phyloP scores from a whole-genome alignment of 768 basidiomycete species.

The Calocybe cyanea region DNA sequence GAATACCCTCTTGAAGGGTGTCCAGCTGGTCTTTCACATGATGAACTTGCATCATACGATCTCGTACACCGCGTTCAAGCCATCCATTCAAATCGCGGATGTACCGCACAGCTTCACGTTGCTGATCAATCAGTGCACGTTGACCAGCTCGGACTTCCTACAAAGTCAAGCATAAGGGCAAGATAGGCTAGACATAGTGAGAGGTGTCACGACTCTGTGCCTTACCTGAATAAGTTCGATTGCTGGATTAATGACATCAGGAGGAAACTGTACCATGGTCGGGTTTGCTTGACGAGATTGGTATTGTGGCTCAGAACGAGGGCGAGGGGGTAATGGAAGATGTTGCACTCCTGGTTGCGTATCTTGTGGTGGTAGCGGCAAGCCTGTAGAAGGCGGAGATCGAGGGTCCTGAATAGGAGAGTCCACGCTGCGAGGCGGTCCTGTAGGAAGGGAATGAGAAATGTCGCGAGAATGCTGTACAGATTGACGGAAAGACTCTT shows the following conservation, averaged over 20 bases:
- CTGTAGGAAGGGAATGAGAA: too few species aligned
- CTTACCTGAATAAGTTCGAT: conserved; percentile 4
- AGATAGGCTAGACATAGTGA: neutral
- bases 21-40: conserved; percentile 1
- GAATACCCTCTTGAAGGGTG: conserved; percentile 1
- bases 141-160: conserved; percentile 5
- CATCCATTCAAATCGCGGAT: conserved; percentile 4
- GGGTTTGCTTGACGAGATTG: neutral
- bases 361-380: too few species aligned
- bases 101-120: conserved; percentile 3
- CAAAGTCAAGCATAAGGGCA: neutral
- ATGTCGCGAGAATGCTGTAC: too few species aligned
- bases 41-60: neutral
- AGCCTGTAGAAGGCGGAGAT: too few species aligned
- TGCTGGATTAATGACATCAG: conserved; percentile 1
- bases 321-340: too few species aligned
- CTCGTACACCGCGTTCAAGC: conserved; percentile 1
- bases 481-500: too few species aligned
- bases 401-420: too few species aligned
- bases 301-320: neutral
- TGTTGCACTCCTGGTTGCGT: too few species aligned
- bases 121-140: conserved; percentile 5
- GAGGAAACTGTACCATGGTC: neutral
- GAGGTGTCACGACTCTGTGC: neutral
- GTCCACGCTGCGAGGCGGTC: too few species aligned